These are phyloP conservation scores for Fusarium camptoceras DNA, from an alignment of 2,329 filamentous ascomycete species.

Conservation along the genomic window DNA sequence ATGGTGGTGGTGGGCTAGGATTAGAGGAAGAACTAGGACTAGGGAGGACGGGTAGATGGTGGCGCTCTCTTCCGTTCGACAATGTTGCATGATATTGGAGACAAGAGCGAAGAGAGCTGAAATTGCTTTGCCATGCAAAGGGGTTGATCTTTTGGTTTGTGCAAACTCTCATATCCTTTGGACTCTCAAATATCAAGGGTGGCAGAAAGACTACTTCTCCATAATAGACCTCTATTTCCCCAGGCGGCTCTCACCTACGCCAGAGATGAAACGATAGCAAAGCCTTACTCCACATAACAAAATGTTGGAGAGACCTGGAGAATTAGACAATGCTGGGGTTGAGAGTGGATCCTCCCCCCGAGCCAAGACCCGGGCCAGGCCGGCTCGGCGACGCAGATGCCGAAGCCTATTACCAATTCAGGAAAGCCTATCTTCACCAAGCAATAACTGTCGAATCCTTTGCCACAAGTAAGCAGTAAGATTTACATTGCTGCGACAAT, in stretches of 20 bases:
- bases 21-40: not conserved
- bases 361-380: slow-evolving; percentile 36
- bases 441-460: not conserved
- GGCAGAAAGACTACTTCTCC: not conserved
- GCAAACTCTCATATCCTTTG: not conserved
- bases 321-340: slow-evolving; percentile 7
- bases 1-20: slow-evolving; percentile 2
- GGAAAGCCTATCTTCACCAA: slow-evolving; percentile 5
- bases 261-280: not conserved
- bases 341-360: slow-evolving; percentile 19
- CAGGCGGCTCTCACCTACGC: not conserved
- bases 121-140: not conserved
- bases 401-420: slow-evolving; percentile 21
- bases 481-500: not conserved
- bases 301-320: slow-evolving; percentile 12
- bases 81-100: not conserved
- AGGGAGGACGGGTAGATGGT: slow-evolving; percentile 6
- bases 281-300: not conserved
- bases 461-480: slow-evolving; percentile 9
- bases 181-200: not conserved
- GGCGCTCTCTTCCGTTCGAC: not conserved
- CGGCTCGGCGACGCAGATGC: slow-evolving; percentile 34
- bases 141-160: not conserved
- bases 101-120: not conserved
- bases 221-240: not conserved